These are phyloP conservation scores for Sinapis alba DNA, from an alignment of 441 rosid genomes.

Conservation along the genomic window DNA sequence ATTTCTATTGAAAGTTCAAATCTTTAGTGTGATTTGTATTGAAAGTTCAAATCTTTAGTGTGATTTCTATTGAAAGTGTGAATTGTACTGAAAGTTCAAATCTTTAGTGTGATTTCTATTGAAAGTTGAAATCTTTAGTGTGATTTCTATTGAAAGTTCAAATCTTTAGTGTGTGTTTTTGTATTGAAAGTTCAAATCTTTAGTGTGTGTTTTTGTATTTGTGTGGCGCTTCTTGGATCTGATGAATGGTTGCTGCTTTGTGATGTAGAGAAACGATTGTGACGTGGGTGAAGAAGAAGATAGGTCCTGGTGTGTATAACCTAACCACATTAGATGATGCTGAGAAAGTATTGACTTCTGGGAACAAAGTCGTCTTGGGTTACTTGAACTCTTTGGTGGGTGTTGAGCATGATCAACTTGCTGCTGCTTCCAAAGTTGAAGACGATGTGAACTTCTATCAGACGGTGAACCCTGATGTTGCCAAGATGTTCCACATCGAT, in stretches of 20 bases:
- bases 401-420: conserved; percentile 75
- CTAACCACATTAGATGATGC: conserved; percentile 84
- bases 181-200: not conserved
- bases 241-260: not conserved
- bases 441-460: conserved; percentile 93
- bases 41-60: not conserved
- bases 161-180: not conserved
- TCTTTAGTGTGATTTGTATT: not conserved
- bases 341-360: conserved; percentile 76
- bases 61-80: not conserved
- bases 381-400: conserved; percentile 90
- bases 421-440: conserved; percentile 88
- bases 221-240: conserved; percentile 1
- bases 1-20: not conserved
- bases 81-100: no score
- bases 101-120: no score
- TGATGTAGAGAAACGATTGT: conserved; percentile 78
- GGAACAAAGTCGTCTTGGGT: conserved; percentile 77
- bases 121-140: no score
- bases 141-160: not conserved
- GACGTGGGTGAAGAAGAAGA: conserved; percentile 96
- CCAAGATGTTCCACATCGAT: conserved; percentile 85
- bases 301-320: conserved; percentile 83
- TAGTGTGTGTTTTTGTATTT: not conserved
- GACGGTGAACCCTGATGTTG: conserved; percentile 83